Evolutionary conservation across 768 basidiomycete species (phyloP).

Genomic region (Dacryopinax spathularia): DNA sequence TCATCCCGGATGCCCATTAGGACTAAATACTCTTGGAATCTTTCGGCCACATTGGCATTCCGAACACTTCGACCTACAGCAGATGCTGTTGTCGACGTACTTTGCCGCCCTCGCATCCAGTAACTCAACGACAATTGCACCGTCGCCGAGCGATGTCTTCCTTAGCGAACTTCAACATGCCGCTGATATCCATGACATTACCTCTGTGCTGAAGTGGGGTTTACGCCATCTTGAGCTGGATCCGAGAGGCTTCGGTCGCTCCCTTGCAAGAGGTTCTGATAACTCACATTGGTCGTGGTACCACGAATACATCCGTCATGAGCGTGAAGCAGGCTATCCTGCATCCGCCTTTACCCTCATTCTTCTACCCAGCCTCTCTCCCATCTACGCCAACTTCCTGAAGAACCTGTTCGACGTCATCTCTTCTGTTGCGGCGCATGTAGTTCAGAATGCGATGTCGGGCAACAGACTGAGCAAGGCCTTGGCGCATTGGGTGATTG

Average conservation of each 20-base stretch:
- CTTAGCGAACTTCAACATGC: slow-evolving; percentile 50
- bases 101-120: slow-evolving; percentile 38
- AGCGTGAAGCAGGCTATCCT: slow-evolving; percentile 47
- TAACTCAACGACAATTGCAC: slow-evolving; percentile 39
- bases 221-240: slow-evolving; percentile 58
- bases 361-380: slow-evolving; percentile 45
- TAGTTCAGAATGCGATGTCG: slow-evolving; percentile 57
- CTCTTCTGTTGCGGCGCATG: slow-evolving; percentile 54
- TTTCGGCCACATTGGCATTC: slow-evolving; percentile 81
- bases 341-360: slow-evolving; percentile 46
- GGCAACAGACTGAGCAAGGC: slow-evolving; percentile 65
- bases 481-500: slow-evolving; percentile 58
- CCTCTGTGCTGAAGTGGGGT: slow-evolving; percentile 69
- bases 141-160: slow-evolving; percentile 38
- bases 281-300: slow-evolving; percentile 45
- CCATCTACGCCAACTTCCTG: slow-evolving; percentile 45
- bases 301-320: slow-evolving; percentile 42
- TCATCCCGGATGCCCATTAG: slow-evolving; percentile 25
- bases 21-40: slow-evolving; percentile 66
- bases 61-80: slow-evolving; percentile 55
- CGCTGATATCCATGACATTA: slow-evolving; percentile 59
- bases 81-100: slow-evolving; percentile 51
- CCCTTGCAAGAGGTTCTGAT: slow-evolving; percentile 23
- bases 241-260: slow-evolving; percentile 38
- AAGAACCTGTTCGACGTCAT: slow-evolving; percentile 45